phyloP scores from a whole-genome alignment of 2,329 filamentous ascomycete genomes.

The Claviceps paspali region DNA sequence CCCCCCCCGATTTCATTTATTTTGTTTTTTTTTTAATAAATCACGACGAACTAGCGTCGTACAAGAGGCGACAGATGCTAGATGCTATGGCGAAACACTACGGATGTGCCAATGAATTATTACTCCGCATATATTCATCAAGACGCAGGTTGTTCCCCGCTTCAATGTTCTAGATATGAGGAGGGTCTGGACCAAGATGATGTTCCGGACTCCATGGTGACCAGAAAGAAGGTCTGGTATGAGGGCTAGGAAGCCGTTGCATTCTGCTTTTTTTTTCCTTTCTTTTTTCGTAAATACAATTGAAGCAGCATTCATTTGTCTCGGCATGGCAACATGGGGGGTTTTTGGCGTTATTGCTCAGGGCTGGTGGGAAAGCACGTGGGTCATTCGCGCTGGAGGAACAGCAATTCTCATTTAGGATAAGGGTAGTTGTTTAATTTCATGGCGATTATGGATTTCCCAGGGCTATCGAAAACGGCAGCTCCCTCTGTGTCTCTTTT shows the following conservation, averaged over 20 bases:
- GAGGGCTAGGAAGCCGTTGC: background rate
- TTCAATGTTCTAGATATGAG: background rate
- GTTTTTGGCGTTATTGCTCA: slow-evolving; percentile 9
- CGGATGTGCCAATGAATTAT: background rate
- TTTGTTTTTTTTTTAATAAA: background rate
- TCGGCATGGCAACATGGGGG: slow-evolving; percentile 5
- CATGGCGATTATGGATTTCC: too few relatives aligned
- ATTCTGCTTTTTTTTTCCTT: too few relatives aligned
- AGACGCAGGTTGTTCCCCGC: background rate
- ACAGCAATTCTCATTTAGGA: slow-evolving; percentile 5
- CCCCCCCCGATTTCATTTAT: slow-evolving; percentile 4
- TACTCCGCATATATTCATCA: background rate
- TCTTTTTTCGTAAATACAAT: too few relatives aligned
- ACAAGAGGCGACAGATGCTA: background rate
- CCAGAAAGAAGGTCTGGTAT: background rate
- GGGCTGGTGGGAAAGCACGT: slow-evolving; percentile 1
- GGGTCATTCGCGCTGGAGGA: slow-evolving; percentile 1
- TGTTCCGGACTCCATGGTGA: background rate
- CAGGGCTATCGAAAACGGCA: too few relatives aligned
- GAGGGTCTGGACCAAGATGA: too few relatives aligned
- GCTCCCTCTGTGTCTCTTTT: too few relatives aligned
- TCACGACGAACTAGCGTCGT: slow-evolving; percentile 3
- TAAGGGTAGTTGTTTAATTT: slow-evolving; percentile 5
- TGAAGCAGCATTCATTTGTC: slow-evolving; percentile 4
- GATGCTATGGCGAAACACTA: too few relatives aligned